A percentile compares a stretch with the other conserved stretches of the same genome.
phyloP scores from a whole-genome alignment of 257 asterid genomes.

The Fraxinus anomala region DNA sequence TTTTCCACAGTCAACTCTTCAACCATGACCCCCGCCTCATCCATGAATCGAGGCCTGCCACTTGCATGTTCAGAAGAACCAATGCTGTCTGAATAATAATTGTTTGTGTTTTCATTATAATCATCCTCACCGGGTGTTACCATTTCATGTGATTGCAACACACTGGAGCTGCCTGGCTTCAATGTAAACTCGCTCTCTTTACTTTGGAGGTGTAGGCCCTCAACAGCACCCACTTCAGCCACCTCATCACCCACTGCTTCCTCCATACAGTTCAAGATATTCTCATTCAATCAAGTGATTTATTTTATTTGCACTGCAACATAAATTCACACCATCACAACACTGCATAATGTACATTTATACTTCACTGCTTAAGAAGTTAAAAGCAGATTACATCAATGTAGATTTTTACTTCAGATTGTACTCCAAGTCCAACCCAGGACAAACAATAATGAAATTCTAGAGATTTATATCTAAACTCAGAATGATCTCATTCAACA shows the following conservation, averaged over 20 bases:
- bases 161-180: constrained; percentile 58
- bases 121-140: constrained; percentile 54
- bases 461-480: constrained; percentile 18
- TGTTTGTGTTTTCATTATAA: constrained; percentile 42
- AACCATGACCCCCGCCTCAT: constrained; percentile 68
- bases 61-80: constrained; percentile 87
- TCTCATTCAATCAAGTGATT: constrained; percentile 31
- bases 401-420: not conserved
- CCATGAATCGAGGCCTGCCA: constrained; percentile 76
- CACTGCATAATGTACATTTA: constrained; percentile 17
- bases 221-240: constrained; percentile 39
- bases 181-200: constrained; percentile 54
- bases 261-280: constrained; percentile 41
- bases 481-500: constrained; percentile 22
- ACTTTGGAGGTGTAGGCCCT: constrained; percentile 42
- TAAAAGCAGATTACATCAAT: constrained; percentile 16
- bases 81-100: constrained; percentile 52
- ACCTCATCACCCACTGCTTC: constrained; percentile 45
- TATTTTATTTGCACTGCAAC: constrained; percentile 28
- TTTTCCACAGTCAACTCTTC: constrained; percentile 75
- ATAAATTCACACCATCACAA: constrained; percentile 12
- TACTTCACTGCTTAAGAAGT: not conserved
- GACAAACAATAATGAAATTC: not conserved
- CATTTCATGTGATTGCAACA: constrained; percentile 64
- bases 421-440: constrained; percentile 4